Base-by-base conservation (phyloP, 768 basidiomycete species). In the Rhizopogon vinicolor region DNA sequence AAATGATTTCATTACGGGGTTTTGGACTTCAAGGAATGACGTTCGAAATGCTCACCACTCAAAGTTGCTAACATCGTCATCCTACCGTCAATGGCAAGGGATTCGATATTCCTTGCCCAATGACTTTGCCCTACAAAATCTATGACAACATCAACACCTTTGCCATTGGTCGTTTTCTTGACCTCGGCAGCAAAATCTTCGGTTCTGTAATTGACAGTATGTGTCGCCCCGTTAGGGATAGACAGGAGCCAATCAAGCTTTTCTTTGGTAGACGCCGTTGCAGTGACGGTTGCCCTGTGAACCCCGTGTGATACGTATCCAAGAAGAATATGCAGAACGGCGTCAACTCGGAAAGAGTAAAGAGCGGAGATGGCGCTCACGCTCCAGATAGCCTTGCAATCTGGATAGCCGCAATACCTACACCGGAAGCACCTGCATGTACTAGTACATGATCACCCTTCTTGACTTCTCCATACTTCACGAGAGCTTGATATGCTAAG, bases 341-440 rank as follows among this genome's bases (percentile, higher is more conserved):
- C 46, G 54, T 33, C 42, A 37, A 37, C 35, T 37, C 35, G 35
- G 56, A 55, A 50, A 31, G 51, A 52, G 42, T 3, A 40, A 48
- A 35, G 33, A 22, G 35, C 48, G 48, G 33, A 37, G 18, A 18
- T 5, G 9, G 5, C 8, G 78, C 88, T 74, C 64, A 91, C 89
- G 89, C 89, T 55, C 83, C 83, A 58, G 78, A 81, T 44, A 79
- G 65, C 25, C 90, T 83, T 18, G 93, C 91, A 18, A 97, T 72
- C 70, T 98, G 95, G 48, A 89, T 91, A 13, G 91, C 91, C 3
- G 93, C 87, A 14, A 95, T 68, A 1, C 93, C 93, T 4, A 97
- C 93, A 29, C 94, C 93, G 12, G 90, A 92, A 3, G 93, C 93
- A 7, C 87, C 95, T 18, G 93, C 93, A 65, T 98, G 96, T 12